phyloP scores from a whole-genome alignment of 495 filamentous ascomycete genomes.

The Astrothelium subdiscretum region DNA sequence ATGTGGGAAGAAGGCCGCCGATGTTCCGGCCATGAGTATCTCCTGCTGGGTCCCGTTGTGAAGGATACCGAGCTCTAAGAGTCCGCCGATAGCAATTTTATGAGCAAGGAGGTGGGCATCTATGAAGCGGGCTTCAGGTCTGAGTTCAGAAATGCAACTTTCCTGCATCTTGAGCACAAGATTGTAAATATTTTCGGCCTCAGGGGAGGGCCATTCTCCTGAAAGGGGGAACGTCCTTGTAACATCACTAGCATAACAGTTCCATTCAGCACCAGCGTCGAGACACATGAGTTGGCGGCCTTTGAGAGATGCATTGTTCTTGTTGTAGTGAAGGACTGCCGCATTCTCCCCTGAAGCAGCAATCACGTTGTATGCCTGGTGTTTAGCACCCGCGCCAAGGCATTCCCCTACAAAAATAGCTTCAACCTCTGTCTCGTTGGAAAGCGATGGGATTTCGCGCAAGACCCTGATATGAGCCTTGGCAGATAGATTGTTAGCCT shows the following conservation, averaged over 20 bases:
- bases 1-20: constrained; percentile 79
- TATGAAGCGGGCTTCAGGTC: constrained; percentile 53
- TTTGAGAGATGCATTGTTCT: constrained; percentile 59
- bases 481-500: constrained; percentile 65
- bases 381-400: constrained; percentile 54
- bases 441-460: constrained; percentile 41
- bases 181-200: constrained; percentile 58
- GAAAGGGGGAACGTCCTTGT: constrained; percentile 75
- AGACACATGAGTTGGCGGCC: constrained; percentile 62
- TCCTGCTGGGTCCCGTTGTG: constrained; percentile 47
- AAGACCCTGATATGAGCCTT: constrained; percentile 63
- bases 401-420: constrained; percentile 62
- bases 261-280: constrained; percentile 77
- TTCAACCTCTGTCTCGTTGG: constrained; percentile 75
- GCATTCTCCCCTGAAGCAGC: constrained; percentile 69
- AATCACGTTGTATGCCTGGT: constrained; percentile 81
- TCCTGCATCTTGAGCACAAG: constrained; percentile 69
- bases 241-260: constrained; percentile 82
- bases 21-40: constrained; percentile 55
- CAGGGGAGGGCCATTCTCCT: constrained; percentile 46
- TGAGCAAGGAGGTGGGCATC: constrained; percentile 61
- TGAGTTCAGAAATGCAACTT: constrained; percentile 56
- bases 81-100: constrained; percentile 55
- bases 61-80: constrained; percentile 59
- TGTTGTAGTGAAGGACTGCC: constrained; percentile 72